phyloP scores from a whole-genome alignment of 441 rosid species.

The Mallotus japonicus region DNA sequence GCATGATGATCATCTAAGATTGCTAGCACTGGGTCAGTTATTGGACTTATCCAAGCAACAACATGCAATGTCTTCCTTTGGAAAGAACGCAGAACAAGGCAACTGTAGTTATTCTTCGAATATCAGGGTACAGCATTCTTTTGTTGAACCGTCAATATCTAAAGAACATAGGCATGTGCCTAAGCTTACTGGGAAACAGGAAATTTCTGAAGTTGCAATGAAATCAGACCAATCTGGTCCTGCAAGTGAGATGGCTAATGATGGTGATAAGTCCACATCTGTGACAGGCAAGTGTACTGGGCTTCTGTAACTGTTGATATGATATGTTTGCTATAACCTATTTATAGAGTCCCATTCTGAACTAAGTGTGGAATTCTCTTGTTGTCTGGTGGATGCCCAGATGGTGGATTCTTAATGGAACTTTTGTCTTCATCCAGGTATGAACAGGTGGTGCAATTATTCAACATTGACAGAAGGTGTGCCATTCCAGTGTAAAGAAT shows the following conservation, averaged over 20 bases:
- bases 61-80: slow-evolving; percentile 31
- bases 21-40: slow-evolving; percentile 43
- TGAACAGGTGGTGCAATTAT: slow-evolving; percentile 27
- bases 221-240: slow-evolving; percentile 21
- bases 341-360: slow-evolving; percentile 9
- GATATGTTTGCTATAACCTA: slow-evolving; percentile 16
- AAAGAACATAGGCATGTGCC: slow-evolving; percentile 26
- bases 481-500: slow-evolving; percentile 24
- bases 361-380: background rate
- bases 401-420: background rate
- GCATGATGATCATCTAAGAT: slow-evolving; percentile 47
- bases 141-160: slow-evolving; percentile 28
- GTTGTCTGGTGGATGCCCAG: background rate
- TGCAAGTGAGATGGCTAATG: slow-evolving; percentile 18
- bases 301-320: slow-evolving; percentile 1
- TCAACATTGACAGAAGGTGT: slow-evolving; percentile 28
- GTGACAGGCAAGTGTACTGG: slow-evolving; percentile 29
- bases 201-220: slow-evolving; percentile 25
- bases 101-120: slow-evolving; percentile 24
- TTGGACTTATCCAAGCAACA: slow-evolving; percentile 45
- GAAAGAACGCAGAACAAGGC: slow-evolving; percentile 30
- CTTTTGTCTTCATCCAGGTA: slow-evolving; percentile 30
- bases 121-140: slow-evolving; percentile 26
- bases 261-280: slow-evolving; percentile 23
- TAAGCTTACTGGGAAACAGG: slow-evolving; percentile 22